Evolutionary conservation across 2,329 filamentous ascomycete genomes (phyloP).

Genomic region (Botrytis tulipae): DNA sequence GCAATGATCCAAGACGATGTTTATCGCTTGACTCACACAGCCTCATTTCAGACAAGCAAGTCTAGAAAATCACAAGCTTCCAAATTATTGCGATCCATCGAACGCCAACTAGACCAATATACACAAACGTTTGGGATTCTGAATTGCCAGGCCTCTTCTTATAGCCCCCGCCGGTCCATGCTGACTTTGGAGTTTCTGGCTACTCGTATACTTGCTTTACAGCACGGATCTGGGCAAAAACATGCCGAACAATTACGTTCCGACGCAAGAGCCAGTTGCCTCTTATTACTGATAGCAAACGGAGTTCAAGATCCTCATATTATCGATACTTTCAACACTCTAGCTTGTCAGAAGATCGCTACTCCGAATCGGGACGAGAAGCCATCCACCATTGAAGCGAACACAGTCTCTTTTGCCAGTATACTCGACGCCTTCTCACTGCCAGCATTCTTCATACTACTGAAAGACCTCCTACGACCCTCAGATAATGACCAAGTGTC

Average conservation of each 20-base stretch:
- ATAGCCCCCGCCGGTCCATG: not conserved
- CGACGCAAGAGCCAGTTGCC: constrained; percentile 17
- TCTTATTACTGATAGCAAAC: not conserved
- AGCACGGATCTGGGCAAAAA: constrained; percentile 13
- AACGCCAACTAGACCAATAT: not conserved
- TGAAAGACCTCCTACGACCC: not conserved
- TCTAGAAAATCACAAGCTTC: not conserved
- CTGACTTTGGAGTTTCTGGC: constrained; percentile 14
- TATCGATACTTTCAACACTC: not conserved
- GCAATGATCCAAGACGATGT: constrained; percentile 9
- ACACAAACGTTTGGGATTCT: not conserved
- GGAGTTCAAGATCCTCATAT: not conserved
- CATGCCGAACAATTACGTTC: constrained; percentile 13
- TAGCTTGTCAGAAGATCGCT: not conserved
- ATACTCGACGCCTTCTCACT: constrained; percentile 2
- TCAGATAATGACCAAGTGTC: not conserved
- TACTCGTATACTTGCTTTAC: constrained; percentile 19
- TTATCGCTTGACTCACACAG: not conserved
- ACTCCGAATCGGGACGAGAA: not conserved
- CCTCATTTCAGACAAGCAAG: not conserved
- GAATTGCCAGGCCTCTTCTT: not conserved
- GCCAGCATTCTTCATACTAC: constrained; percentile 3
- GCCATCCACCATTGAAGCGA: not conserved
- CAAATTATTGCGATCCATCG: not conserved
- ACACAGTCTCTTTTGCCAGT: not conserved